Evolutionary conservation across 2,329 filamentous ascomycete species (phyloP).

Genomic region (Alternaria burnsii): DNA sequence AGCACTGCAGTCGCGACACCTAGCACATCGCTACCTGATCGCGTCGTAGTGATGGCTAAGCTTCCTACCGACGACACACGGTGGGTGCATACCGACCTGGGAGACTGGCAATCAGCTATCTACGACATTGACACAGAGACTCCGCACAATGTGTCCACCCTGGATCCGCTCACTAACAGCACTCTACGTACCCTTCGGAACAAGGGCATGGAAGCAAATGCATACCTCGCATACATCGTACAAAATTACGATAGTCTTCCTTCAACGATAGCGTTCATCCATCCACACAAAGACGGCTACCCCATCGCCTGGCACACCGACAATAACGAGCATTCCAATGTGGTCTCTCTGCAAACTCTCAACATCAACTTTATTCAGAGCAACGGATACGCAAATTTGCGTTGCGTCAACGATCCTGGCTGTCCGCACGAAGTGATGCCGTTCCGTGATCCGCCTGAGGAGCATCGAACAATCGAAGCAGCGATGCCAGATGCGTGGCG

Average conservation of each 20-base stretch:
- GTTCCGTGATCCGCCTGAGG: slow-evolving; percentile 33
- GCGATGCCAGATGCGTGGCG: slow-evolving; percentile 30
- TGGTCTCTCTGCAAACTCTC: slow-evolving; percentile 26
- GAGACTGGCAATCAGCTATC: slow-evolving; percentile 56
- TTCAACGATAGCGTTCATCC: slow-evolving; percentile 30
- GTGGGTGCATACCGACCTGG: slow-evolving; percentile 30
- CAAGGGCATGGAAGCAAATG: slow-evolving; percentile 35
- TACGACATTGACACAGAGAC: slow-evolving; percentile 35
- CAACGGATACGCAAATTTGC: slow-evolving; percentile 53
- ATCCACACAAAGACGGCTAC: slow-evolving; percentile 26
- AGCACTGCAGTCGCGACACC: slow-evolving; percentile 14
- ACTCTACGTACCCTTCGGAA: slow-evolving; percentile 27
- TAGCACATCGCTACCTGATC: slow-evolving; percentile 21
- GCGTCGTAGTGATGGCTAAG: slow-evolving; percentile 31
- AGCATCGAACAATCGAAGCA: slow-evolving; percentile 18
- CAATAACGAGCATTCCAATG: slow-evolving; percentile 22
- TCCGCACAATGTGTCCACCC: slow-evolving; percentile 21
- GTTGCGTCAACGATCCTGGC: slow-evolving; percentile 50
- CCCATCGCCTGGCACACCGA: slow-evolving; percentile 15
- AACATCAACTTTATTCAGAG: slow-evolving; percentile 50
- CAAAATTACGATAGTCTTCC: slow-evolving; percentile 35
- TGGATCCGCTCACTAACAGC: slow-evolving; percentile 27
- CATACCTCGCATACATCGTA: slow-evolving; percentile 38
- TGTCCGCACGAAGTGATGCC: slow-evolving; percentile 53
- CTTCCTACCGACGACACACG: slow-evolving; percentile 27